Evolutionary conservation across 306 rosid genomes (phyloP), one percentile per base, ranked within the genome.

Genomic region (Oxytropis ochrocephala): DNA sequence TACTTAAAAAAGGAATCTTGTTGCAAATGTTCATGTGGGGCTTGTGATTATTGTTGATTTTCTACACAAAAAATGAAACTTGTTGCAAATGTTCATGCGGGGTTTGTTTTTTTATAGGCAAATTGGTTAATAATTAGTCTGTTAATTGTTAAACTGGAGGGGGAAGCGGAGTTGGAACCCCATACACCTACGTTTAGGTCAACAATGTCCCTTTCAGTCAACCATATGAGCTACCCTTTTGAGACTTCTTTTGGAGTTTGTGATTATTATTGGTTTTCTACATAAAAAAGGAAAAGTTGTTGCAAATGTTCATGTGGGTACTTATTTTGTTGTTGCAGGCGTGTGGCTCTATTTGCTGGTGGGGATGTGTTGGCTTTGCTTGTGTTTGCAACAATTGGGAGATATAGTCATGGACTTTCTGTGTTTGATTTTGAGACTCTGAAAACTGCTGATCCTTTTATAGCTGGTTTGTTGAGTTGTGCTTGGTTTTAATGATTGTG

Each of bases 331-430:
- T 71, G 46, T 48, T 78, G 78, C 78, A 91, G 99, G 55, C 85
- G 84, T 46, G 92, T 89, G 77, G 95, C 91, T 73, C 60, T 94
- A 47, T 80, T 94, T 16, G 85, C 97, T 32, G 96, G 96, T 69
- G 97, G 88, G 43, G 99, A 94, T 83, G 97, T 94, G 11, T 57
- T 91, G 77, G 96, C 91, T 8, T 79, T 94, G 86, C 85, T 94
- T 77, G 61, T 86, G 46, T 94, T 94, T 79, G 81, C 99, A 7
- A 83, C 96, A 10, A 84, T 91, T 70, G 99, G 99, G 71, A 85
- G 99, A 81, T 94, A 78, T 32, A 89, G 90, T 68, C 97, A 91
- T 59, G 97, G 99, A 16, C 80, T 87, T 39, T 68, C 97, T 46
- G 82, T 87, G 75, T 80, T 89, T 3, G 96, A 94, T 41, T 17